These are phyloP conservation scores for Copromyces sp. DNA, from an alignment of 495 filamentous ascomycete genomes.

Conservation along the genomic window DNA sequence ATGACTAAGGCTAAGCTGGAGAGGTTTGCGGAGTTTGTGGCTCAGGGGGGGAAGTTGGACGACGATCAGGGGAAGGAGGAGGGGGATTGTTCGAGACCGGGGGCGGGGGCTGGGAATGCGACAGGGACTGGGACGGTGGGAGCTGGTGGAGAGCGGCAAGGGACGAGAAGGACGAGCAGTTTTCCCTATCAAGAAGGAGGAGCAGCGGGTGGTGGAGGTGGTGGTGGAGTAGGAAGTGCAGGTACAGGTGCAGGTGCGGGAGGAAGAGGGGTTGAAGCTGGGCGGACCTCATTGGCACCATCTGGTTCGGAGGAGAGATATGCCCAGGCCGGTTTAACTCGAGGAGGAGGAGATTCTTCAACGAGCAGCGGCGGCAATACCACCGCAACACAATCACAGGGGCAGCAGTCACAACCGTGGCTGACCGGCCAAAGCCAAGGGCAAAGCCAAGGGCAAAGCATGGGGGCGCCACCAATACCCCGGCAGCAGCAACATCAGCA, in stretches of 20 bases:
- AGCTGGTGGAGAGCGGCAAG: background rate
- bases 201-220: background rate
- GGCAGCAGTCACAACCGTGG: background rate
- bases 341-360: background rate
- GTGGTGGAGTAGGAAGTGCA: background rate
- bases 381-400: background rate
- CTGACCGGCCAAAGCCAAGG: background rate
- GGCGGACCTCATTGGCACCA: background rate
- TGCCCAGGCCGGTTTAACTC: background rate
- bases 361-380: background rate
- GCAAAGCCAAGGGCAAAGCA: background rate
- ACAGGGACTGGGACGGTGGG: background rate
- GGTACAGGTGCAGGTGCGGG: background rate
- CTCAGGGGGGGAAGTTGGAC: conserved; percentile 1
- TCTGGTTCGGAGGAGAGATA: background rate
- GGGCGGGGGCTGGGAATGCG: background rate
- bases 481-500: background rate
- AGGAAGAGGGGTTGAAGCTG: background rate
- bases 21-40: conserved; percentile 21
- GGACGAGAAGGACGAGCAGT: background rate
- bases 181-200: background rate
- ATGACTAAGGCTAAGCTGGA: conserved; percentile 21
- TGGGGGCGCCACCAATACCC: background rate
- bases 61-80: background rate
- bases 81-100: background rate